Base-by-base conservation (phyloP, 257 asterid species). In the Forsythia suspensa region DNA sequence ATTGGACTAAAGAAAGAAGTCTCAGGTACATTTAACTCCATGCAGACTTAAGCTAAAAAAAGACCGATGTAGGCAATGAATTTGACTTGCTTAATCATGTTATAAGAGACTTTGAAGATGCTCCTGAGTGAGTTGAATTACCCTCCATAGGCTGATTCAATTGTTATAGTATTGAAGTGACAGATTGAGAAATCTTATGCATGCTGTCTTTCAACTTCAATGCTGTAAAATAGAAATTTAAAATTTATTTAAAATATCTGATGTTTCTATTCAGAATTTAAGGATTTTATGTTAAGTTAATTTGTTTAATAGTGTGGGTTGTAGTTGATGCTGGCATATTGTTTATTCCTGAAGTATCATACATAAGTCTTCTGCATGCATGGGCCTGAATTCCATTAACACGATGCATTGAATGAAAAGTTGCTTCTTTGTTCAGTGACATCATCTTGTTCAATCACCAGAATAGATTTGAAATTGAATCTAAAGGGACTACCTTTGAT, bases 1-100 rank as follows among this genome's bases (percentile, higher is more conserved):
- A 67, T 44, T 81, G 74, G 41, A 42, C 71, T 38, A 68, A 78
- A 52, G 65, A n/a, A 55, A 55, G 65, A 61, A 61, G 68, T 61
- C 13, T 61, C 37, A 61, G 68, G 29, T 21, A 21, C 36, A 59
- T 59, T 20, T 59, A 21, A 20, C 36, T 59, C 34, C 67, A 59
- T 20, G 67, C 67, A 59, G 29, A 7, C 36, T 20, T 59, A 11
- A n/a, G 4, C 67, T 7, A 5, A 7, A 59, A 59, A 59, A 59
- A 59, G 4, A n/a, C 11, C 2, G 15, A 61, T n/a, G 37, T 61
- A 61, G 68, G 68, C 12, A 8, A n/a, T 20, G 24, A 57, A 57
- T 57, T 18, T 57, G 34, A 57, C 68, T 1, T 1, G 6, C 37
- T 61, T 61, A 61, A 61, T 61, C 68, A 6, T 61, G 15, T 55